These are phyloP conservation scores for Phytophthora vignae DNA, from an alignment of 352 stramenopile genomes.

Conservation along the genomic window DNA sequence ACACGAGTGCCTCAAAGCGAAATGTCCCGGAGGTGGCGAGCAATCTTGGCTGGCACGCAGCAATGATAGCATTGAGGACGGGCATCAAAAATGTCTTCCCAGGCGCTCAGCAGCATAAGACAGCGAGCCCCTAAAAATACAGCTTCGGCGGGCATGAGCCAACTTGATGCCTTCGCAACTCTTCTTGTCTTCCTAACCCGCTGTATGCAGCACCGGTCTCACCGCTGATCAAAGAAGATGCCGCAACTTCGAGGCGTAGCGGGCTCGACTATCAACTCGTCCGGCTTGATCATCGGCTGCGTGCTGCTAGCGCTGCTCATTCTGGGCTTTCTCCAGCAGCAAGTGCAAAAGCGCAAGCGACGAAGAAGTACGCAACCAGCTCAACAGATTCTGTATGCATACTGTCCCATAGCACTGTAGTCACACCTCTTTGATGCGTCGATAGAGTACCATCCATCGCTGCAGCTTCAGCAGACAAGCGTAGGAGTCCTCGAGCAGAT, in stretches of 20 bases:
- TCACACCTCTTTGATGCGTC: not conserved
- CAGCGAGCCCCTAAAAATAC: conserved; percentile 26
- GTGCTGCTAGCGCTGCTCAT: conserved; percentile 48
- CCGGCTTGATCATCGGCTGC: conserved; percentile 52
- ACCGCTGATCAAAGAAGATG: conserved; percentile 33
- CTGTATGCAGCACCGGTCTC: not conserved
- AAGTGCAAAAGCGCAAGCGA: conserved; percentile 39
- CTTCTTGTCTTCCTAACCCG: not conserved
- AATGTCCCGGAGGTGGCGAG: not conserved
- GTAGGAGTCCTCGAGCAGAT: conserved; percentile 56
- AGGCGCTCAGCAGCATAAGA: not conserved
- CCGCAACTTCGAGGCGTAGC: conserved; percentile 44
- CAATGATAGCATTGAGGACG: not conserved
- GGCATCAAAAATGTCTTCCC: not conserved
- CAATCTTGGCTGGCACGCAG: not conserved
- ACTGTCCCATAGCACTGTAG: not conserved
- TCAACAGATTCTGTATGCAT: not conserved
- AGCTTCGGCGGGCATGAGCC: not conserved
- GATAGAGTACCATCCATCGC: conserved; percentile 53
- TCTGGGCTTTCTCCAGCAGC: conserved; percentile 47
- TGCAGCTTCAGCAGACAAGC: conserved; percentile 46
- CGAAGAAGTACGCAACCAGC: conserved; percentile 27
- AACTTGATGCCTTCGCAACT: not conserved
- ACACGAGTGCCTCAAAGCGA: not conserved
- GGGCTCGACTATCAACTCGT: conserved; percentile 35